A percentile compares a stretch with the other conserved stretches of the same genome.
phyloP scores from a whole-genome alignment of 2,329 filamentous ascomycete species.

The Fusarium humuli region DNA sequence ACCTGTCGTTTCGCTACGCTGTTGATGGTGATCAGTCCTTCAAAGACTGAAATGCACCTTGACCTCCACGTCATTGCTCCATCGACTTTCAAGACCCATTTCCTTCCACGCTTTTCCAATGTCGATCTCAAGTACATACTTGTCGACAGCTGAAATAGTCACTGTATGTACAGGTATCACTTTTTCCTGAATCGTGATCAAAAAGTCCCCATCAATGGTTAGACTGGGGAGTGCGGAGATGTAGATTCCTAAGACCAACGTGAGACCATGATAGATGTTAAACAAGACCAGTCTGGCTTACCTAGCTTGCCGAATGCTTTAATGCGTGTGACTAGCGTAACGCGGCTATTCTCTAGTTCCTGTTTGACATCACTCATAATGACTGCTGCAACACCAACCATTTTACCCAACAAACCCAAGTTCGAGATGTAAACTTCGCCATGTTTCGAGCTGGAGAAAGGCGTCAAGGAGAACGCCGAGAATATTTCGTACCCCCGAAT shows the following conservation, averaged over 20 bases:
- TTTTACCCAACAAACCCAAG: conserved; percentile 85
- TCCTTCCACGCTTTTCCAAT: conserved; percentile 81
- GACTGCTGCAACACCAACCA: conserved; percentile 87
- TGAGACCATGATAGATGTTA: not conserved
- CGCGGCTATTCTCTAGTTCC: conserved; percentile 61
- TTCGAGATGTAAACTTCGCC: conserved; percentile 68
- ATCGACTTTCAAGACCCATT: conserved; percentile 75
- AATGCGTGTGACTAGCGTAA: conserved; percentile 74
- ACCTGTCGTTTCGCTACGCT: not conserved
- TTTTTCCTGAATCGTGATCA: conserved; percentile 79
- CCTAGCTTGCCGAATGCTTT: conserved; percentile 84
- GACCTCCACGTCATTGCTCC: conserved; percentile 83
- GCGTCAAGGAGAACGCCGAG: conserved; percentile 74
- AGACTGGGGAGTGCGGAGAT: conserved; percentile 74
- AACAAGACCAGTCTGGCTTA: conserved; percentile 50
- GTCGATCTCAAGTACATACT: conserved; percentile 80
- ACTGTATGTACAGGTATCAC: conserved; percentile 77
- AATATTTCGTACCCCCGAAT: conserved; percentile 83
- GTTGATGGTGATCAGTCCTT: not conserved
- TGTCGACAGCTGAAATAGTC: conserved; percentile 62
- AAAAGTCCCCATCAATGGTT: conserved; percentile 72
- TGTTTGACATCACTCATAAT: conserved; percentile 70
- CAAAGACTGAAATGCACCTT: conserved; percentile 67
- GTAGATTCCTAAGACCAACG: conserved; percentile 69
- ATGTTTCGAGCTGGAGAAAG: conserved; percentile 60